Evolutionary conservation across 257 asterid genomes (phyloP), one percentile per base, ranked within the genome.

Genomic region (Solanum commersonii): DNA sequence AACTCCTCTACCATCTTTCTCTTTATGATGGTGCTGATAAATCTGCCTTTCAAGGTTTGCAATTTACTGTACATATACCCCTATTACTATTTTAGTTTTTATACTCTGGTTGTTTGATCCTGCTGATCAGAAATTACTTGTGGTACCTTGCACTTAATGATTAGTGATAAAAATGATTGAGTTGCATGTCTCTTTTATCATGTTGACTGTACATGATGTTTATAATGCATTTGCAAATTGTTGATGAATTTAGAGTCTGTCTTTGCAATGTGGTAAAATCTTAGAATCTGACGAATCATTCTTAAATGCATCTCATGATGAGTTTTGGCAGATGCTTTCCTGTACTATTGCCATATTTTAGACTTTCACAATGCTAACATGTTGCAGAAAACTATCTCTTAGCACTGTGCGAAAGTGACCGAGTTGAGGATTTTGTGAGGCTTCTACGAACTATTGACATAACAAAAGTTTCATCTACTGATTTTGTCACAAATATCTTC

Each of bases 371-470:
- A 60, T 87, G 77, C 20, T 72, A 52, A 65, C 81, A 65, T 92
- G 73, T 68, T 92, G 94, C 97, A 96, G 99, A 94, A 91, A 88
- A 89, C 84, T 89, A 93, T 89, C 89, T 96, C 89, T 89, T 92
- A 90, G 99, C 97, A 13, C 89, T 97, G 91, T 89, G 94, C 31
- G 94, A 94, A 87, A 89, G 98, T 89, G 92, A 89, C 84, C 91
- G 93, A 84, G 92, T 87, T 88, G 88, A 93, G 86, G 97, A 94
- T 91, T 85, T 92, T 86, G 44, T 91, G 91, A 87, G 79, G 93
- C 92, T 97, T 35, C 79, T 97, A 92, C 88, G 90, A 89, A 88
- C 94, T 89, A 88, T 94, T 46, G 97, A 94, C 90, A 91, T 93
- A 87, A 90, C 95, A 86, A 92, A 92, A 87, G 90, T 93, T 90